Base-by-base conservation (phyloP, 306 rosid genomes). In the Begonia masoniana region DNA sequence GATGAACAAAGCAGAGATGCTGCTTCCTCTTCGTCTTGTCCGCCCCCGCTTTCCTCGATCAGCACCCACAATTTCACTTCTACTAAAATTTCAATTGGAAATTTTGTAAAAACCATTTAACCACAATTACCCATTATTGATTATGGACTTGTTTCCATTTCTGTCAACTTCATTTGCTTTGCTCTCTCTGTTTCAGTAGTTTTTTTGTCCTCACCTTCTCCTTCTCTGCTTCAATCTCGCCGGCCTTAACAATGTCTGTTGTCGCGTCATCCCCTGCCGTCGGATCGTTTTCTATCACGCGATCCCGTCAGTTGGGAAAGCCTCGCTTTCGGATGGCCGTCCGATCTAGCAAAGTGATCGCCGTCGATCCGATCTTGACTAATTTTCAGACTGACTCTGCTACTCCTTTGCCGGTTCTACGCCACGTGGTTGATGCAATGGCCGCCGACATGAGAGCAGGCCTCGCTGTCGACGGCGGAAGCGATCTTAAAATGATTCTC, bases 401-500 rank as follows among this genome's bases (percentile, higher is more conserved):
- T 14, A 89, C 97, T 62, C 91, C 94, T 54, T 53, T 80, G 59
- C 91, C 87, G 3, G 57, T 85, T 10, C 72, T 89, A 49, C 80
- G 78, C 46, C 80, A 70, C 59, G 91, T 89, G 65, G 95, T 85
- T 0, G 62, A 80, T 57, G 36, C 77, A 46, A 80, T 89, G 91
- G 68, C 82, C 39, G 62, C 72, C 10, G 76, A 77, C 12, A 89
- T 89, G 95, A 70, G 80, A 10, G 74, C 83, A 10, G 97, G 97
- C 14, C 97, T 89, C 13, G 74, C 76, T 57, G 50, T 39, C 15
- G 82, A 70, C 54, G 77, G 74, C 26, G 81, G 74, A 4, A 65
- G 67, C 42, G 83, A 76, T 31, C 97, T 89, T 64, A 80, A 87
- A 67, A 89, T 89, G 97, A 82, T 89, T 50, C 95, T 82, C 50